Evolutionary conservation across 495 filamentous ascomycete species (phyloP).

Genomic region (Copromyces sp.): DNA sequence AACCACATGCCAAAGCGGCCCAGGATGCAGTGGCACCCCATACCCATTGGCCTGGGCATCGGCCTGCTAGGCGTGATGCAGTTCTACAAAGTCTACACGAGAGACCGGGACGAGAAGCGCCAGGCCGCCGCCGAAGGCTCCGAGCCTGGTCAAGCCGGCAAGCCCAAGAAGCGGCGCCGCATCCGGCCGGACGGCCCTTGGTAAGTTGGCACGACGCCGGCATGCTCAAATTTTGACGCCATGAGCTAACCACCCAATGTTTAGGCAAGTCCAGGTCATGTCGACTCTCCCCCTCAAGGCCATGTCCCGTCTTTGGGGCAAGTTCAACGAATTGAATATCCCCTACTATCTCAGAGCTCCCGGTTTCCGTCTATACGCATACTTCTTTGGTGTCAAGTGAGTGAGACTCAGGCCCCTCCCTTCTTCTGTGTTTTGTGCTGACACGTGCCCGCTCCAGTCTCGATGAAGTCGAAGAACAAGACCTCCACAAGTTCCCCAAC

Average conservation of each 20-base stretch:
- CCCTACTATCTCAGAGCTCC: conserved; percentile 84
- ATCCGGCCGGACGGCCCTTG: conserved; percentile 83
- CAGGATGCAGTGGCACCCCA: conserved; percentile 82
- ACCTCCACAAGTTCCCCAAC: conserved; percentile 84
- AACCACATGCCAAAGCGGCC: conserved; percentile 29
- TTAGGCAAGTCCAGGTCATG: conserved; percentile 89
- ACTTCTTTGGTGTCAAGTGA: conserved; percentile 83
- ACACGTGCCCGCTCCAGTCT: conserved; percentile 37
- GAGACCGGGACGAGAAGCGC: conserved; percentile 36
- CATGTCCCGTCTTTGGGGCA: conserved; percentile 85
- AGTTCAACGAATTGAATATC: conserved; percentile 86
- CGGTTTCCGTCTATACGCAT: conserved; percentile 92
- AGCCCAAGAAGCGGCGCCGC: conserved; percentile 54
- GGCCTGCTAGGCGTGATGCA: conserved; percentile 76
- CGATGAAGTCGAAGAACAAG: conserved; percentile 73
- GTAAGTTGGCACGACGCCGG: conserved; percentile 30
- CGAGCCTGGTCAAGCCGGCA: conserved; percentile 17
- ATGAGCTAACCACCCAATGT: conserved; percentile 6
- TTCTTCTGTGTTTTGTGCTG: not conserved
- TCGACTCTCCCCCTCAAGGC: conserved; percentile 92
- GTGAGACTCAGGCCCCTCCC: conserved; percentile 1
- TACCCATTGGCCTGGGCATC: conserved; percentile 83
- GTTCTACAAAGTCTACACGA: conserved; percentile 62
- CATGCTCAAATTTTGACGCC: not conserved
- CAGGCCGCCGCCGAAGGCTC: conserved; percentile 41